Percentiles rank a stretch among this genome's conserved stretches.
These are phyloP conservation scores for Globisporangium spiculum DNA, from an alignment of 352 stramenopile species.

Conservation along the genomic window DNA sequence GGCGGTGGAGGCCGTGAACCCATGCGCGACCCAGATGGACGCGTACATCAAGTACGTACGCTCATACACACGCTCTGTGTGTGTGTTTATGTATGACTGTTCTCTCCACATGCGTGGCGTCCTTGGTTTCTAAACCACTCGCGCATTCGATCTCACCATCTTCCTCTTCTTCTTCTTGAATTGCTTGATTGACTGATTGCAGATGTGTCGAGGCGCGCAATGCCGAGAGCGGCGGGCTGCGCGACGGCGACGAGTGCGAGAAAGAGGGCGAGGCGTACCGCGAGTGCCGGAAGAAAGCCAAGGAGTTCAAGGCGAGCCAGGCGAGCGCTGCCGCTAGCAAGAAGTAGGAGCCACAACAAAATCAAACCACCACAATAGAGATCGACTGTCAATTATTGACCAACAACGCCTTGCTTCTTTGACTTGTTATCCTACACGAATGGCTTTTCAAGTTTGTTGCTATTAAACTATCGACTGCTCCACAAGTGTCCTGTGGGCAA, in stretches of 20 bases:
- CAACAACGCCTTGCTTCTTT: not conserved
- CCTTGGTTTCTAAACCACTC: not conserved
- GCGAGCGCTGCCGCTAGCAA: conserved; percentile 16
- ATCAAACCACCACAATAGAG: conserved; percentile 1
- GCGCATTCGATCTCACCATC: conserved; percentile 6
- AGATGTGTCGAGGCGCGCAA: conserved; percentile 65
- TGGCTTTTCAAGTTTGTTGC: not conserved
- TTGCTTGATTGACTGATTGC: not conserved
- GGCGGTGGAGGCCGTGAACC: conserved; percentile 28
- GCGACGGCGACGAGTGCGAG: conserved; percentile 70
- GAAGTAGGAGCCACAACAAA: not conserved
- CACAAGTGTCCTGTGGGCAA: not conserved
- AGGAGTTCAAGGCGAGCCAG: conserved; percentile 30
- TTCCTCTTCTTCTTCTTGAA: not conserved
- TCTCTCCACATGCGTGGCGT: not conserved
- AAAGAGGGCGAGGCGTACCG: conserved; percentile 60
- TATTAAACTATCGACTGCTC: conserved; percentile 4
- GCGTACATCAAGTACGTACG: conserved; percentile 70
- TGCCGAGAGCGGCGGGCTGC: conserved; percentile 54
- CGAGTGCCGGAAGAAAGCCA: conserved; percentile 50
- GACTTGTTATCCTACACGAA: not conserved
- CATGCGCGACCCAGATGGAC: conserved; percentile 58
- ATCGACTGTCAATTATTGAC: not conserved
- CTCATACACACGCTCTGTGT: conserved; percentile 1
- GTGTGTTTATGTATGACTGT: not conserved